Conservation (phyloP, 331 rosid species). For the Acacia pycnantha region DNA sequence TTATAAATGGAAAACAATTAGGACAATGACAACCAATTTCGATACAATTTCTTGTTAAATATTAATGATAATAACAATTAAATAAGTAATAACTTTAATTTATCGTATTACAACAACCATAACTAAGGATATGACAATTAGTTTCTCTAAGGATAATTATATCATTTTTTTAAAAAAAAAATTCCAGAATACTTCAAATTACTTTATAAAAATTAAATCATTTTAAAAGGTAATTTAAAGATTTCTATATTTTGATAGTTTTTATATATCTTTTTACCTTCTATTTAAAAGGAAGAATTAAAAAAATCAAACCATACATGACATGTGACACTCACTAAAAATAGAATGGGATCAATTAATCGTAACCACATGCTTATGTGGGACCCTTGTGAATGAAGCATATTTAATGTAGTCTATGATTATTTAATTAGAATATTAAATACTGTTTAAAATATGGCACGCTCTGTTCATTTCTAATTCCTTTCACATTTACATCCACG, state of each 20-base stretch:
- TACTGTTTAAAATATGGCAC: background rate
- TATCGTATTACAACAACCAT: too few species aligned
- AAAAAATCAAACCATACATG: background rate
- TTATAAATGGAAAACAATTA: too few species aligned
- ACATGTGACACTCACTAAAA: background rate
- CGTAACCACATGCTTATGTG: background rate
- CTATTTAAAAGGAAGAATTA: too few species aligned
- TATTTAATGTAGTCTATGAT: background rate
- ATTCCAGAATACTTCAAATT: background rate
- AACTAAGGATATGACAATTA: background rate
- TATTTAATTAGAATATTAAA: background rate
- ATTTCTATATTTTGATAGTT: too few species aligned
- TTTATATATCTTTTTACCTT: too few species aligned
- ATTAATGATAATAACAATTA: too few species aligned
- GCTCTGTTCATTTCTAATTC: background rate
- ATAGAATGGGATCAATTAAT: background rate
- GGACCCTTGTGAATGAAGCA: background rate
- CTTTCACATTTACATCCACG: background rate
- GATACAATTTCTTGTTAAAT: too few species aligned
- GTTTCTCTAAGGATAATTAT: background rate
- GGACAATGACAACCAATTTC: too few species aligned
- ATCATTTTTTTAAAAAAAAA: too few species aligned
- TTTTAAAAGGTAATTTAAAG: background rate
- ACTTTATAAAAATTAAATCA: background rate
- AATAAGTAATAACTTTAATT: too few species aligned